A percentile compares a stretch with the other conserved stretches of the same genome.
phyloP scores from a whole-genome alignment of 345 rosid genomes.

The Brassica cretica region DNA sequence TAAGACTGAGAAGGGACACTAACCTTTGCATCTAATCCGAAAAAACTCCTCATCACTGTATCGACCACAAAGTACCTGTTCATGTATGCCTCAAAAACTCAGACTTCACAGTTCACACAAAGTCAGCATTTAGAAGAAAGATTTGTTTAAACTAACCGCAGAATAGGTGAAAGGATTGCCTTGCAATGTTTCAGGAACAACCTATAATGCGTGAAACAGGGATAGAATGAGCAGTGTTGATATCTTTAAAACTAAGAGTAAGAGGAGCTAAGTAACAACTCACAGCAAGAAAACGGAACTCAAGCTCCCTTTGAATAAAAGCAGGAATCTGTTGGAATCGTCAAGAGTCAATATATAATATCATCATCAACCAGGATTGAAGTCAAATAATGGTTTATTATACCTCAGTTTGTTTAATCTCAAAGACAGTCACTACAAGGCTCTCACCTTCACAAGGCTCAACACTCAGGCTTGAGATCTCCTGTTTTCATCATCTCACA shows the following conservation, averaged over 20 bases:
- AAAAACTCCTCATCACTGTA: constrained; percentile 82
- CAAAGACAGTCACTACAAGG: constrained; percentile 80
- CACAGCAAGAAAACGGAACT: constrained; percentile 47
- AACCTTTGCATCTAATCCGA: constrained; percentile 75
- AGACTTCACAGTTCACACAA: constrained; percentile 3
- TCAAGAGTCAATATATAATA: neutral
- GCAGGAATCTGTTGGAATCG: constrained; percentile 66
- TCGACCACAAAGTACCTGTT: constrained; percentile 82
- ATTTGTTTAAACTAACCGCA: constrained; percentile 53
- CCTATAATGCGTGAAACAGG: constrained; percentile 43
- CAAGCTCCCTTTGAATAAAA: constrained; percentile 44
- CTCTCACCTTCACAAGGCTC: constrained; percentile 10
- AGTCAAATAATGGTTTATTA: neutral
- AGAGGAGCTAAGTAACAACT: constrained; percentile 48
- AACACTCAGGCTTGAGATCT: constrained; percentile 51
- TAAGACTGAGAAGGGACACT: neutral
- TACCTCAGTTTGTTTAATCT: constrained; percentile 76
- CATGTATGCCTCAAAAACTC: constrained; percentile 3
- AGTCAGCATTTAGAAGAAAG: neutral
- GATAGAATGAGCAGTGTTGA: neutral
- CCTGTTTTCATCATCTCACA: constrained; percentile 49
- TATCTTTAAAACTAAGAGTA: neutral
- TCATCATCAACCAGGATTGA: neutral
- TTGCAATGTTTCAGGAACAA: constrained; percentile 64
- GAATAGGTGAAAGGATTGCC: constrained; percentile 59